phyloP scores from a whole-genome alignment of 768 basidiomycete species.

The Clitopilus hobsonii region DNA sequence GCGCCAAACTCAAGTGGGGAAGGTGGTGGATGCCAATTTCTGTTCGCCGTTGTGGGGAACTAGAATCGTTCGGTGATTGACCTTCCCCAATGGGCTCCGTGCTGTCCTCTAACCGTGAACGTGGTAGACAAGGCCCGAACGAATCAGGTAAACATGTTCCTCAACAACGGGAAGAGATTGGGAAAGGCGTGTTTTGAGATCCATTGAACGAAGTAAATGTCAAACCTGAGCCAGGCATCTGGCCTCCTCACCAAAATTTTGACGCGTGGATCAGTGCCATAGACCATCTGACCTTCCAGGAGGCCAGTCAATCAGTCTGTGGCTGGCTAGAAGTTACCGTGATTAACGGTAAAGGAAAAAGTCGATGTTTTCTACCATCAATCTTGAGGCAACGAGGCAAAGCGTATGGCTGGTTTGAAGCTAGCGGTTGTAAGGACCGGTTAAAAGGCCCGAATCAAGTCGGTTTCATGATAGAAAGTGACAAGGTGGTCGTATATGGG shows the following conservation, averaged over 20 bases:
- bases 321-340: not conserved
- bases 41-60: too few species aligned
- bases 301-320: not conserved
- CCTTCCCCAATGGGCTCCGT: not conserved
- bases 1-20: not conserved
- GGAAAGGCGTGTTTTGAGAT: not conserved
- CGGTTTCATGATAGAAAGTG: not conserved
- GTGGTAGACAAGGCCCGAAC: not conserved
- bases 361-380: not conserved
- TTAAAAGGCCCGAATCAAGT: not conserved
- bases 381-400: not conserved
- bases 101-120: not conserved
- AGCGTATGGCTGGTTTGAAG: not conserved
- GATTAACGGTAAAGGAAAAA: not conserved
- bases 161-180: not conserved
- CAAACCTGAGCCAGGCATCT: not conserved
- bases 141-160: not conserved
- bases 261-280: not conserved
- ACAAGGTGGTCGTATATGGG: not conserved
- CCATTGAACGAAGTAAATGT: not conserved
- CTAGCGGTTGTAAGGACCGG: not conserved
- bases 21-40: too few species aligned
- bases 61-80: not conserved
- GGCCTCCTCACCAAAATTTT: not conserved
- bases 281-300: not conserved